Evolutionary conservation across 2,329 filamentous ascomycete species (phyloP), one percentile per base, ranked within the genome.

Genomic region (Apiospora malaysiana): DNA sequence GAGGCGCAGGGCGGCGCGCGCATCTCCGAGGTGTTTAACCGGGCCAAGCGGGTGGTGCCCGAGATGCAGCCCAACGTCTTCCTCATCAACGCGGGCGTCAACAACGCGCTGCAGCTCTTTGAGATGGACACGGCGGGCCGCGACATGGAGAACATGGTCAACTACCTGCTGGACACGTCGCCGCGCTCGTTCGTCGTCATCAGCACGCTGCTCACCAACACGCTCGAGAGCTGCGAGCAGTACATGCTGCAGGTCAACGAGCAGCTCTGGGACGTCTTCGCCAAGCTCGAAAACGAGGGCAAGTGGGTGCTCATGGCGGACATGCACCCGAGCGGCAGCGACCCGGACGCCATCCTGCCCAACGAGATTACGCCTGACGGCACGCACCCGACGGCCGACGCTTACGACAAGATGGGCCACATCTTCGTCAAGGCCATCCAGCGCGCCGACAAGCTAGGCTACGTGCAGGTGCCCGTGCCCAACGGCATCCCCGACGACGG

Each of bases 11-110:
- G 70, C 9, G 78, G 78, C 18, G 72, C 72, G 37, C 73, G 73
- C 43, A 73, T 79, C 68, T 75, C 77, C 71, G 73, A 79, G 63
- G 75, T 79, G 12, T 71, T 74, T 46, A 68, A 71, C 18, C 74
- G 73, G 37, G 71, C 77, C 7, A 72, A 63, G 27, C 16, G 66
- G 3, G 75, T 74, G 43, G 73, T 77, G n/a, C 69, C 73, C 1
- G 14, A 69, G 2, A 71, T 73, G 47, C 73, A 72, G 63, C 78
- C 78, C 7, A 77, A 79, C 67, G 68, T 79, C 16, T 75, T 79
- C 51, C 66, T 77, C 16, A 70, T 79, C n/a, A 76, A 79, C 65
- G 75, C 76, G 18, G 78, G 78, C 4, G 77, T 77, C 23, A 80
- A 80, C 66, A 77, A 80, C 69, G 78, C 77, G 46, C 69, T 75